phyloP scores from a whole-genome alignment of 176 grass and related monocot species.

The Cenchrus purpureus region DNA sequence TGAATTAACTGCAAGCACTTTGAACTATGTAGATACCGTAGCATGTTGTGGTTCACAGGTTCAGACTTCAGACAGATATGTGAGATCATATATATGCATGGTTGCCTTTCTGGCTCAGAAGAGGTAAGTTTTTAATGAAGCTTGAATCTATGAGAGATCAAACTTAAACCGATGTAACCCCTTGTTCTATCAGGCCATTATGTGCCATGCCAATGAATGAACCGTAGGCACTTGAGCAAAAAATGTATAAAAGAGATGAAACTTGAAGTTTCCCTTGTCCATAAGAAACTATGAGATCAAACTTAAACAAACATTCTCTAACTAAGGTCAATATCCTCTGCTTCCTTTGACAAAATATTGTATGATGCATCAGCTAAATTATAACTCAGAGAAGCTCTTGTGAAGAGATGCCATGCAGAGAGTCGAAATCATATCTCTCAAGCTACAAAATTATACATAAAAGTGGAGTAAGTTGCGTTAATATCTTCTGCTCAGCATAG shows the following conservation, averaged over 20 bases:
- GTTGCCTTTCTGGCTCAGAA: not conserved
- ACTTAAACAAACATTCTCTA: not conserved
- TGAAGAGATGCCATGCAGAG: not conserved
- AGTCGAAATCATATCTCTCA: not conserved
- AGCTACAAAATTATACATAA: not conserved
- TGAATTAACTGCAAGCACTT: not conserved
- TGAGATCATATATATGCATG: not conserved
- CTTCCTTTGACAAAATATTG: not conserved
- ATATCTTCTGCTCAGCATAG: not conserved
- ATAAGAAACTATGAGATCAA: not conserved
- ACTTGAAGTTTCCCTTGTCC: not conserved
- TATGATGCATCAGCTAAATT: slow-evolving; percentile 10
- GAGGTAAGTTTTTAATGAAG: not conserved
- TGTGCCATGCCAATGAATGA: too few species aligned
- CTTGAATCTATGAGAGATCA: not conserved
- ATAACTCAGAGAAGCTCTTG: not conserved
- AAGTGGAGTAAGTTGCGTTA: not conserved
- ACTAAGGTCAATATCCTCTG: not conserved
- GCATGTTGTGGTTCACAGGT: not conserved
- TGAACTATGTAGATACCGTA: not conserved
- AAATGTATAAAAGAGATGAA: too few species aligned
- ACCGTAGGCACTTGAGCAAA: too few species aligned
- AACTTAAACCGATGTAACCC: not conserved
- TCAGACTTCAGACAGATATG: slow-evolving; percentile 10
- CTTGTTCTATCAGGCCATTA: too few species aligned